Evolutionary conservation across 192 early-diverging fungal species (phyloP), one percentile per base, ranked within the genome.

Genomic region (Thamnidium elegans): DNA sequence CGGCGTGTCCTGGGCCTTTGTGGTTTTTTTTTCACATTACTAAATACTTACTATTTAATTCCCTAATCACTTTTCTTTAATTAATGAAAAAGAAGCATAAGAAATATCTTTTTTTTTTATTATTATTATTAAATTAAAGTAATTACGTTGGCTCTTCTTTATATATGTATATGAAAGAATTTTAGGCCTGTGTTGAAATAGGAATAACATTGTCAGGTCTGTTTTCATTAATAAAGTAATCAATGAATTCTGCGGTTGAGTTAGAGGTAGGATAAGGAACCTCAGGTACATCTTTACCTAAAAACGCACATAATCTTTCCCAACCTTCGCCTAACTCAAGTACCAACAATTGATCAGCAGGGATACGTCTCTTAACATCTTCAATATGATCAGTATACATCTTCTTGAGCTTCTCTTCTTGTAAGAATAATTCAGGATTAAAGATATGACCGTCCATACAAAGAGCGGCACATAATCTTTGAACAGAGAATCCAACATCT

Each of bases 311-410:
- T 2, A 62, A 5, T 17, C 60, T 21, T n/a, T 32, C 26, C 60
- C 60, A 62, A 8, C 60, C 60, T 31, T 62, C 60, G 14, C 60
- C 60, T 21, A 62, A 11, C 26, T 62, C 23, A 21, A 62, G 44
- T 10, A 62, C 60, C 26, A 47, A 47, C 6, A 62, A 23, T 17
- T 17, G 46, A 23, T 62, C 45, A 0, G 46, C 20, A n/a, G 60
- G 60, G 15, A 62, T 31, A 62, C 30, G 13, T 10, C 8, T 6
- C 31, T 62, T 62, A 15, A 62, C 60, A n/a, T 47, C 26, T 62
- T 48, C 45, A 31, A 26, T 62, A 32, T 62, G 60, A 11, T 62
- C 60, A 6, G 14, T 15, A 17, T 30, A 62, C 15, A 47, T 26
- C 45, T 47, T 26, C 26, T n/a, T 47, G 13, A 62, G 14, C 6